A percentile compares a stretch with the other conserved stretches of the same genome.
These are phyloP conservation scores for Neofusicoccum laricinum DNA, from an alignment of 2,329 filamentous ascomycete genomes.

Conservation along the genomic window DNA sequence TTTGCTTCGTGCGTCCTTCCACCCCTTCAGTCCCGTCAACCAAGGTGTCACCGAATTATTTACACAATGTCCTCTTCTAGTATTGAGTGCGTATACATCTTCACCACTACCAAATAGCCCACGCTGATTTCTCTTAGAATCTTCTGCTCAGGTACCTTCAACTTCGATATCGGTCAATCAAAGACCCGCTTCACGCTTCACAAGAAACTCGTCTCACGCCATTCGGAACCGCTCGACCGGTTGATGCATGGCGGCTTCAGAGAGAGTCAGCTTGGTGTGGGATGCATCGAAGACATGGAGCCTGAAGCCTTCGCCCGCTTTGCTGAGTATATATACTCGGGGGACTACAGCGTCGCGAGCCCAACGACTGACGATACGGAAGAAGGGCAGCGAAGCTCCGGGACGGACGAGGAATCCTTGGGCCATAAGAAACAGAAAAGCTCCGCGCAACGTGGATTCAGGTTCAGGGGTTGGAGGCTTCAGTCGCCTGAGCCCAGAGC, in stretches of 20 bases:
- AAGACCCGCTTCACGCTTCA: not conserved
- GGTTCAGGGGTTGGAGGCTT: not conserved
- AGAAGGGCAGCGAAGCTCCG: not conserved
- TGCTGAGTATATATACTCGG: not conserved
- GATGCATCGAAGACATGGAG: not conserved
- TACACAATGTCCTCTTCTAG: not conserved
- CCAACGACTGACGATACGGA: not conserved
- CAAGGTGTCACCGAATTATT: no score
- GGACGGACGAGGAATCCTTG: not conserved
- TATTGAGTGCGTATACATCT: not conserved
- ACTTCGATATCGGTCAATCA: not conserved
- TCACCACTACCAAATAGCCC: no score
- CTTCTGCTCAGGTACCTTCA: not conserved
- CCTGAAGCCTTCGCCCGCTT: not conserved
- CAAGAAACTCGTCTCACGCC: not conserved
- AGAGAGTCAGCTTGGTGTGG: not conserved
- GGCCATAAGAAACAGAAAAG: not conserved
- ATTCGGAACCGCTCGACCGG: not conserved
- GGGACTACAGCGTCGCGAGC: not conserved
- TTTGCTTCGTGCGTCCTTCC: no score
- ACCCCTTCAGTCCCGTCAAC: no score
- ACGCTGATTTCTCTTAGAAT: no score
- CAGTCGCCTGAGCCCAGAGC: not conserved
- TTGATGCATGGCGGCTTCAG: not conserved
- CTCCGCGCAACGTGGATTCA: not conserved